Evolutionary conservation across 495 filamentous ascomycete genomes (phyloP).

Genomic region (Trypethelium eluteriae): DNA sequence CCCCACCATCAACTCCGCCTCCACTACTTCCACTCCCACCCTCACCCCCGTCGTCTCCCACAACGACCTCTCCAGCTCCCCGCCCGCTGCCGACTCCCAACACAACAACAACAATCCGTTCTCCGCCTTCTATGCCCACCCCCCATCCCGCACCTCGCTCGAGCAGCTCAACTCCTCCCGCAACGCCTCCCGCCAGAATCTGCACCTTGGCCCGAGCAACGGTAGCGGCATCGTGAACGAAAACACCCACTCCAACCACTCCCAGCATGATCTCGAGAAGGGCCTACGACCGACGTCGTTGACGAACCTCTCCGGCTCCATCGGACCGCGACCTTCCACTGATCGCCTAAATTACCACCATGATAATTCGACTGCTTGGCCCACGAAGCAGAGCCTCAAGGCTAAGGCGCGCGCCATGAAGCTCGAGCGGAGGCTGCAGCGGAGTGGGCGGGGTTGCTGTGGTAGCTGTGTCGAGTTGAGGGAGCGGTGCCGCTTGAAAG

Average conservation of each 20-base stretch:
- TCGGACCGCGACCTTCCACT: conserved; percentile 14
- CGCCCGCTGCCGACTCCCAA: background rate
- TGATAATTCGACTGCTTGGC: conserved; percentile 36
- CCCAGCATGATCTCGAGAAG: conserved; percentile 33
- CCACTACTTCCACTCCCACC: background rate
- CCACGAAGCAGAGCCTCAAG: conserved; percentile 28
- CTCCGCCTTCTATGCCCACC: conserved; percentile 53
- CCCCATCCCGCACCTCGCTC: conserved; percentile 41
- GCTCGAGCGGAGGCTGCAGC: conserved; percentile 17
- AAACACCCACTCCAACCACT: conserved; percentile 14
- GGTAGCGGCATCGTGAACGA: background rate
- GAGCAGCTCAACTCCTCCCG: conserved; percentile 36
- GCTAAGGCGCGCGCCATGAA: conserved; percentile 20
- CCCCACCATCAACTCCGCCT: background rate
- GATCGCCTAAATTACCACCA: conserved; percentile 26
- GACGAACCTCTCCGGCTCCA: conserved; percentile 10
- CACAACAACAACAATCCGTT: conserved; percentile 34
- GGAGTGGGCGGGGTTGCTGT: conserved; percentile 22
- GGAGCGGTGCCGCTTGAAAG: conserved; percentile 34
- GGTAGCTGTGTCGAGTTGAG: conserved; percentile 35
- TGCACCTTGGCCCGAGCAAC: background rate
- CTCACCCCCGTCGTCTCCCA: conserved; percentile 10
- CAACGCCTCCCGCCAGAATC: background rate
- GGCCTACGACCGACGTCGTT: conserved; percentile 18
- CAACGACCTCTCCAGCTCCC: background rate